A percentile compares a stretch with the other conserved stretches of the same genome.
Conservation (phyloP, 805 yeast species). For the Cyberlindnera petersonii region DNA sequence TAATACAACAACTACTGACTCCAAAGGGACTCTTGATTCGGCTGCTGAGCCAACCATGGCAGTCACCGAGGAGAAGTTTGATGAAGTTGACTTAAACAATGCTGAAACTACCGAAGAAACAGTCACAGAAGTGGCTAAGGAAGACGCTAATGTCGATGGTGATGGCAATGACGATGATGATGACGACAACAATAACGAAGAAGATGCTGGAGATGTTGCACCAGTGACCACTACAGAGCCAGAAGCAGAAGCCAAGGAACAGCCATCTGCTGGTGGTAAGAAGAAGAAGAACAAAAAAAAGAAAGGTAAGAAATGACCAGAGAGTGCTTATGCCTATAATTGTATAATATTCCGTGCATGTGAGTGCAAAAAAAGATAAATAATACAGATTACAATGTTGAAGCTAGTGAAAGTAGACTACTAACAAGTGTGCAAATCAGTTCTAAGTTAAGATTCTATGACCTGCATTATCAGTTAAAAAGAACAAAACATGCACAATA, state of each 20-base stretch:
- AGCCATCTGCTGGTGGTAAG: conserved; percentile 21
- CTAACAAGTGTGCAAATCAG: too few species aligned
- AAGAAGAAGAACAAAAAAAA: conserved; percentile 35
- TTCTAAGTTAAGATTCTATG: conserved; percentile 9
- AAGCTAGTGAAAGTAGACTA: too few species aligned
- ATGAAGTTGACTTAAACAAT: conserved; percentile 16
- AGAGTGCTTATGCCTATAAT: neutral
- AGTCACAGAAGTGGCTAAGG: conserved; percentile 7
- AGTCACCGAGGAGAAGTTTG: conserved; percentile 13
- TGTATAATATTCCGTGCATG: too few species aligned
- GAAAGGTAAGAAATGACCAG: conserved; percentile 30
- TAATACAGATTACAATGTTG: too few species aligned
- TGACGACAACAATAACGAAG: too few species aligned
- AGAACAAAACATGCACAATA: neutral
- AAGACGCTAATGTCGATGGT: conserved; percentile 3
- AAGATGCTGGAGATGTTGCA: too few species aligned
- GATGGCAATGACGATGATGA: too few species aligned
- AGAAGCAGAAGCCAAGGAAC: conserved; percentile 6
- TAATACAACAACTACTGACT: too few species aligned
- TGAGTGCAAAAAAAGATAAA: neutral
- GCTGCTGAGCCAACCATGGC: too few species aligned
- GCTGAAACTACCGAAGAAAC: conserved; percentile 2
- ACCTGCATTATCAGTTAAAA: conserved; percentile 17
- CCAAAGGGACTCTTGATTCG: too few species aligned
- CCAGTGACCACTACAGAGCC: conserved; percentile 4